phyloP scores from a whole-genome alignment of 2,329 filamentous ascomycete species.

The Paracamarosporium sp. region DNA sequence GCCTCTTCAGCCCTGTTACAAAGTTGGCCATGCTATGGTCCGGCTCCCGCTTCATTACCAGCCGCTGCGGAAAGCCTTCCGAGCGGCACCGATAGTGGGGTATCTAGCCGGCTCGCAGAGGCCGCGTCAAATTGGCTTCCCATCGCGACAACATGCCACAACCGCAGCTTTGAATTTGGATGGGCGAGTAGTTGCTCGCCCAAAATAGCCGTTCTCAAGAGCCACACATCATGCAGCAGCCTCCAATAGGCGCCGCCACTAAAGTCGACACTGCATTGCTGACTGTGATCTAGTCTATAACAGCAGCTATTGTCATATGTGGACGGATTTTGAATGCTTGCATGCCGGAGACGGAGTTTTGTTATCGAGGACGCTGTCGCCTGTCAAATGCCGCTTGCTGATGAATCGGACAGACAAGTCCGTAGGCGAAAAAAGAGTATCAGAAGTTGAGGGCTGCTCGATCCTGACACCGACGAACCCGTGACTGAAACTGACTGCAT shows the following conservation, averaged over 20 bases:
- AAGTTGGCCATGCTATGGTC: constrained; percentile 4
- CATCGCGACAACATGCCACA: background rate
- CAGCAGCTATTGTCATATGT: constrained; percentile 2
- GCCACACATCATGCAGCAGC: constrained; percentile 12
- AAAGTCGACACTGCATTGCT: constrained; percentile 5
- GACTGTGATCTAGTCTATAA: constrained; percentile 8
- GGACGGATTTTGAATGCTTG: constrained; percentile 2
- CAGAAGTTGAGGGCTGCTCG: background rate
- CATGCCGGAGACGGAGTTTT: background rate
- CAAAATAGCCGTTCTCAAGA: constrained; percentile 7
- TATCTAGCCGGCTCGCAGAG: constrained; percentile 2
- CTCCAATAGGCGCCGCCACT: constrained; percentile 3
- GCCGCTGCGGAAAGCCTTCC: constrained; percentile 5
- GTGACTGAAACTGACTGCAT: constrained; percentile 3
- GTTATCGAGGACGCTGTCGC: background rate
- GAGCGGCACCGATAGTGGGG: constrained; percentile 12
- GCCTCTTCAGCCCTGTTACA: constrained; percentile 16
- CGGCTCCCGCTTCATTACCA: constrained; percentile 12
- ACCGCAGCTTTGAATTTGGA: background rate
- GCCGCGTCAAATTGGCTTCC: background rate
- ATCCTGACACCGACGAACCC: background rate
- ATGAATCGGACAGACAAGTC: background rate
- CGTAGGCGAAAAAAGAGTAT: background rate
- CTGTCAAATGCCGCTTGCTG: background rate
- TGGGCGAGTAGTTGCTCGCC: constrained; percentile 14